A percentile compares a stretch with the other conserved stretches of the same genome.
Conservation (phyloP, 75 land plant species). For the Ceratopteris richardii region DNA sequence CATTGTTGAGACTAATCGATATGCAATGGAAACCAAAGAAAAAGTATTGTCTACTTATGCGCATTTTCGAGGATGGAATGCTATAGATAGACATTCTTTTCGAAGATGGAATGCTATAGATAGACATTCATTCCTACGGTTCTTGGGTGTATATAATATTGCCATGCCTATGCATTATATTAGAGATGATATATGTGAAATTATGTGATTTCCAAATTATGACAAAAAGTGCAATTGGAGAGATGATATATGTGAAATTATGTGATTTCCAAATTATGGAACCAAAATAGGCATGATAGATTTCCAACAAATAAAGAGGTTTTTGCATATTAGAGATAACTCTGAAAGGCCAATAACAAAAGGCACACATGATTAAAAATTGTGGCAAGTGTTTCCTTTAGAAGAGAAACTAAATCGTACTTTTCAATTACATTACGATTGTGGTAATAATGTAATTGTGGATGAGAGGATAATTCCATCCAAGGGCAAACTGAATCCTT, state of each 20-base stretch:
- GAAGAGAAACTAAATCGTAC: neutral
- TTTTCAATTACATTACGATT: neutral
- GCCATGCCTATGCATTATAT: neutral
- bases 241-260: neutral
- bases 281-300: neutral
- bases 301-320: neutral
- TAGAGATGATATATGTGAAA: neutral
- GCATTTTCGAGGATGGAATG: neutral
- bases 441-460: neutral
- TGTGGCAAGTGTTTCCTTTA: neutral
- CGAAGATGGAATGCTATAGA: neutral
- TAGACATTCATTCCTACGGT: neutral
- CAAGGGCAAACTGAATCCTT: neutral
- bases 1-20: neutral
- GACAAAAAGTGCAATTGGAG: neutral
- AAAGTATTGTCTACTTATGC: neutral
- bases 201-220: neutral
- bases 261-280: neutral
- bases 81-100: neutral
- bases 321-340: neutral
- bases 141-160: neutral
- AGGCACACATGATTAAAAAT: neutral
- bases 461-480: slow-evolving; percentile 3
- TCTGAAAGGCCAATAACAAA: neutral
- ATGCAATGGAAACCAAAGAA: neutral